phyloP scores from a whole-genome alignment of 805 yeast species.

The Peterozyma xylosa region DNA sequence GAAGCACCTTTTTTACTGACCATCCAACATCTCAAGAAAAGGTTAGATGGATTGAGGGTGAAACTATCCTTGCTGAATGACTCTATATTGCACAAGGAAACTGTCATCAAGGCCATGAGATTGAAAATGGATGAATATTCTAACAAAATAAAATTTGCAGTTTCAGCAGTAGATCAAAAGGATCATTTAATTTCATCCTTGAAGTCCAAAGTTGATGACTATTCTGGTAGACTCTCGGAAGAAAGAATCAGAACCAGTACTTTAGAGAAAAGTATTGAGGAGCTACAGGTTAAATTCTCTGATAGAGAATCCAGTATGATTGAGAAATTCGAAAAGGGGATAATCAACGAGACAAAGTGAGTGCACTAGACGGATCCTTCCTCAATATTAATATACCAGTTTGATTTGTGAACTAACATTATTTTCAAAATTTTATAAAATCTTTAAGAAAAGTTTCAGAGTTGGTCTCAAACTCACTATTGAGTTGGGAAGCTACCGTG shows the following conservation, averaged over 20 bases:
- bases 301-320: too few species aligned
- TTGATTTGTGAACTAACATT: too few species aligned
- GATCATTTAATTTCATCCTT: conserved; percentile 21
- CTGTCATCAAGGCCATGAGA: background rate
- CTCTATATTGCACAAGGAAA: background rate
- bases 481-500: too few species aligned
- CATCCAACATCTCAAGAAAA: conserved; percentile 2
- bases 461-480: too few species aligned
- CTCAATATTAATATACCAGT: too few species aligned
- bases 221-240: conserved; percentile 38
- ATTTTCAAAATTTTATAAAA: too few species aligned
- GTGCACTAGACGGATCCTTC: too few species aligned
- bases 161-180: background rate
- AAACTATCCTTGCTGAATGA: background rate
- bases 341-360: too few species aligned
- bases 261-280: conserved; percentile 16
- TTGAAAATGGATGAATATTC: background rate
- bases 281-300: background rate
- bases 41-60: background rate
- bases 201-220: conserved; percentile 30
- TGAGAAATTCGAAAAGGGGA: too few species aligned
- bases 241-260: conserved; percentile 30
- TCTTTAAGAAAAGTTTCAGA: too few species aligned
- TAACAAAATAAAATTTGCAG: background rate
- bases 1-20: conserved; percentile 4